Evolutionary conservation across 2,329 filamentous ascomycete genomes (phyloP).

Genomic region (Rutstroemia sp.): DNA sequence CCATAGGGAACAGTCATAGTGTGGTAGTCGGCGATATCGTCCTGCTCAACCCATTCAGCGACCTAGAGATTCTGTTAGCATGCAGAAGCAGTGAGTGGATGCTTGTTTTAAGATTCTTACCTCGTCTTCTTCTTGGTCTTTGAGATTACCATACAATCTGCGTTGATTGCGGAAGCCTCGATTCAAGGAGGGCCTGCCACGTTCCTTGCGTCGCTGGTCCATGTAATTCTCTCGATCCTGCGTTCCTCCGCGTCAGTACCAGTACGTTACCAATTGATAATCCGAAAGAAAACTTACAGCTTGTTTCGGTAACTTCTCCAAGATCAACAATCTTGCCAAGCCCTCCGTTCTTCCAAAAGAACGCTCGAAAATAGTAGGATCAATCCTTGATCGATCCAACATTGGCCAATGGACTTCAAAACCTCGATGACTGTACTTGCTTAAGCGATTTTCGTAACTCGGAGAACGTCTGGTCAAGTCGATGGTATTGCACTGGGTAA

Average conservation of each 20-base stretch:
- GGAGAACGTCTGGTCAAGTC: slow-evolving; percentile 74
- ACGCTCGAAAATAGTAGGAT: slow-evolving; percentile 81
- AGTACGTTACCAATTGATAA: neutral
- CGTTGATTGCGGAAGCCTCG: slow-evolving; percentile 34
- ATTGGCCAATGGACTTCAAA: slow-evolving; percentile 79
- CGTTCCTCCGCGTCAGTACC: neutral
- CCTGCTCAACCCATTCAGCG: slow-evolving; percentile 72
- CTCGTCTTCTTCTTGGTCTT: slow-evolving; percentile 70
- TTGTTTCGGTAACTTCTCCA: slow-evolving; percentile 68
- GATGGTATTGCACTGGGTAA: slow-evolving; percentile 75
- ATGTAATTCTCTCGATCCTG: slow-evolving; percentile 62
- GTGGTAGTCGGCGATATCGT: slow-evolving; percentile 73
- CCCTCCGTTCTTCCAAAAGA: slow-evolving; percentile 70
- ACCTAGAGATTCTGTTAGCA: slow-evolving; percentile 29
- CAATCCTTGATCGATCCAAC: slow-evolving; percentile 66
- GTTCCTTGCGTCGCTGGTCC: slow-evolving; percentile 60
- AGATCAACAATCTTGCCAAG: slow-evolving; percentile 68
- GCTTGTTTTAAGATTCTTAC: slow-evolving; percentile 17
- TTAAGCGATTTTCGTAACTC: slow-evolving; percentile 80
- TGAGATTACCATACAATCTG: slow-evolving; percentile 61
- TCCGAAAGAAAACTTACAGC: slow-evolving; percentile 20
- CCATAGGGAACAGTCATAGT: slow-evolving; percentile 69
- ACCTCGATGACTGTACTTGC: slow-evolving; percentile 76
- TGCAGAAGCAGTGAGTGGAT: neutral
- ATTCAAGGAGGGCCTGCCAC: slow-evolving; percentile 56